phyloP scores from a whole-genome alignment of 139 green algal species.

The Chlamydomonas sp. region DNA sequence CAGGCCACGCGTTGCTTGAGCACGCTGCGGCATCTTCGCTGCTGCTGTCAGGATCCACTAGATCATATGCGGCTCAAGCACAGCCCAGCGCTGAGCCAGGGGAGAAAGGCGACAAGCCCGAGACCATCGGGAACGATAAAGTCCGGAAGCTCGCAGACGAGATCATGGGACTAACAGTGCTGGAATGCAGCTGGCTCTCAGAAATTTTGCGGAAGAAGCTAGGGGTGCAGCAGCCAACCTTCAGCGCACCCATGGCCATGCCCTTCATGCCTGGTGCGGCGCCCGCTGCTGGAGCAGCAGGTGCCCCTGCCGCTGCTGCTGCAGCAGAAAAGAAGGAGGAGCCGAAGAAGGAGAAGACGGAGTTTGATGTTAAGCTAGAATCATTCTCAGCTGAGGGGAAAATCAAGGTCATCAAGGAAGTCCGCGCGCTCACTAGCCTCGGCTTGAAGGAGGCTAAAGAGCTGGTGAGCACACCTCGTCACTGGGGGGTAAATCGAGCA shows the following conservation, averaged over 20 bases:
- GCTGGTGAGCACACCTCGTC: constrained; percentile 68
- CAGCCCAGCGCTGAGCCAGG: neutral
- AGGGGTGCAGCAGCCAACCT: constrained; percentile 57
- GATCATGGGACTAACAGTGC: constrained; percentile 78
- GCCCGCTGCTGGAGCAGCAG: constrained; percentile 20
- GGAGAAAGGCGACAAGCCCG: neutral
- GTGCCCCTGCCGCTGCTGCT: constrained; percentile 48
- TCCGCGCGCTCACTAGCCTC: constrained; percentile 90
- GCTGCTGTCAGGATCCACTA: neutral
- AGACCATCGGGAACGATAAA: constrained; percentile 40
- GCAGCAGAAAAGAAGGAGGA: constrained; percentile 60
- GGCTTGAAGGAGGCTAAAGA: constrained; percentile 99
- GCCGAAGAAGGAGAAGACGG: constrained; percentile 89
- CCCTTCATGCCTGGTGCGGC: constrained; percentile 51
- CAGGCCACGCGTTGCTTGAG: no score
- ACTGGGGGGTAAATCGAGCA: neutral
- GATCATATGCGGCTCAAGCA: neutral
- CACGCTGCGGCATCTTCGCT: neutral
- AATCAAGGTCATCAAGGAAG: constrained; percentile 99
- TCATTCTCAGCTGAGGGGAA: constrained; percentile 92
- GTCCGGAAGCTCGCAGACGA: constrained; percentile 75
- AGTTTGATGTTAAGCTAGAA: constrained; percentile 96
- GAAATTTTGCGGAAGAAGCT: constrained; percentile 79
- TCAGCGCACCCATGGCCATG: constrained; percentile 55
- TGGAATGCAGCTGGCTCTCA: constrained; percentile 81